Percentiles rank a stretch among this genome's conserved stretches.
Conservation (phyloP, 352 stramenopile genomes). For the Phytophthora sp. region DNA sequence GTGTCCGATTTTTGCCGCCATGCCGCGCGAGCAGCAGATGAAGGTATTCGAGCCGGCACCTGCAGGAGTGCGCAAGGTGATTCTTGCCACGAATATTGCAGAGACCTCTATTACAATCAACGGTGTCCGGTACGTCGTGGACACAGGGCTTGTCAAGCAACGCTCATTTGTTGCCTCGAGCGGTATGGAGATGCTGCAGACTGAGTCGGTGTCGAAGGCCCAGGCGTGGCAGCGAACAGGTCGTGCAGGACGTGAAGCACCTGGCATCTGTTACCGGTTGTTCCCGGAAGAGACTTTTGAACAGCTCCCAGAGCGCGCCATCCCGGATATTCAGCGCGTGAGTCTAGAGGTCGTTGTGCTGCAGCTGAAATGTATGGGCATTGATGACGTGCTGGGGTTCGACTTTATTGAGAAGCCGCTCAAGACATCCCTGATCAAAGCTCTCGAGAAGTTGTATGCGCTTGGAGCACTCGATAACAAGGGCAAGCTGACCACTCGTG, state of each 20-base stretch:
- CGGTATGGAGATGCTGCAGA: constrained; percentile 90
- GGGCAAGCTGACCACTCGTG: constrained; percentile 71
- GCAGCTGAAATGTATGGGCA: constrained; percentile 88
- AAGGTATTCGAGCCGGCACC: constrained; percentile 91
- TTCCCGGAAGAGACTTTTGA: constrained; percentile 90
- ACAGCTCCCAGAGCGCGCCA: constrained; percentile 71
- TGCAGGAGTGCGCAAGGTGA: constrained; percentile 90
- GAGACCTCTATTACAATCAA: constrained; percentile 99
- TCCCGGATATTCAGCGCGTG: constrained; percentile 88
- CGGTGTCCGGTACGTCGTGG: constrained; percentile 91
- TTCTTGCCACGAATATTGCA: constrained; percentile 96
- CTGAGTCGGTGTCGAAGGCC: constrained; percentile 87
- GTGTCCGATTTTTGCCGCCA: constrained; percentile 96
- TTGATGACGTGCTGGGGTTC: constrained; percentile 86
- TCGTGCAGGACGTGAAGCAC: constrained; percentile 85
- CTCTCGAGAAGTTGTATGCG: constrained; percentile 85
- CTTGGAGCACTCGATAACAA: constrained; percentile 70
- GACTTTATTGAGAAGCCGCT: constrained; percentile 91
- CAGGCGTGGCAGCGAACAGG: constrained; percentile 92
- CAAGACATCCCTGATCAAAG: constrained; percentile 73
- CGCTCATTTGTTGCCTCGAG: constrained; percentile 87
- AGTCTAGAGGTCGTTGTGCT: constrained; percentile 85
- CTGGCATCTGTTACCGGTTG: constrained; percentile 81
- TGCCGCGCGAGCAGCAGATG: constrained; percentile 96
- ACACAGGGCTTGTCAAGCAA: constrained; percentile 90